These are phyloP conservation scores for Suhomyces sp. DNA, from an alignment of 805 yeast species.

Conservation along the genomic window DNA sequence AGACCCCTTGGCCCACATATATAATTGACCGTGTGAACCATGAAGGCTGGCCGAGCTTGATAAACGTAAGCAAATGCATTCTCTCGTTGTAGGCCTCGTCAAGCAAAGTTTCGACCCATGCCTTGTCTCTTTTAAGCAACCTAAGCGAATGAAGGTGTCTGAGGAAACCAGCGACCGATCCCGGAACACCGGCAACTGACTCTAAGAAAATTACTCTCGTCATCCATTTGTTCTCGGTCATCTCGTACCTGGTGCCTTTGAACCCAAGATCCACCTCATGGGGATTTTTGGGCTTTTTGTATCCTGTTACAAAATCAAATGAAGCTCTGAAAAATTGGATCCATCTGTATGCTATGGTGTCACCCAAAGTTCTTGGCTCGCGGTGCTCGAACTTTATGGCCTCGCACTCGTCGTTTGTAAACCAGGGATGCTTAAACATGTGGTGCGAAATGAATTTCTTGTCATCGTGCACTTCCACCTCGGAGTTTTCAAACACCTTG, in stretches of 20 bases:
- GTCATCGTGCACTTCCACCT: conserved; percentile 28
- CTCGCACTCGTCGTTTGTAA: conserved; percentile 30
- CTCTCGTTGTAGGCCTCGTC: conserved; percentile 80
- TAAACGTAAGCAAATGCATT: conserved; percentile 70
- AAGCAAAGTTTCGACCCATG: conserved; percentile 69
- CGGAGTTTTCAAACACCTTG: conserved; percentile 19
- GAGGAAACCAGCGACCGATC: conserved; percentile 70
- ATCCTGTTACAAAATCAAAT: conserved; percentile 67
- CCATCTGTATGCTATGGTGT: conserved; percentile 49
- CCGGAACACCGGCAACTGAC: conserved; percentile 78
- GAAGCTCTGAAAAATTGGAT: conserved; percentile 43
- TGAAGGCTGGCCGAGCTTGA: conserved; percentile 62
- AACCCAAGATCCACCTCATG: conserved; percentile 24
- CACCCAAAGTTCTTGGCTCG: conserved; percentile 45
- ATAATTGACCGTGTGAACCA: conserved; percentile 53
- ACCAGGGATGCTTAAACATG: conserved; percentile 35
- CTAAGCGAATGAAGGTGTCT: conserved; percentile 66
- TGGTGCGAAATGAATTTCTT: conserved; percentile 38
- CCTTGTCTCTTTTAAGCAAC: conserved; percentile 61
- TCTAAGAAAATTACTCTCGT: conserved; percentile 62
- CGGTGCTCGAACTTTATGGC: conserved; percentile 51
- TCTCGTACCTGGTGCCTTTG: conserved; percentile 42
- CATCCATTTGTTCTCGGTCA: conserved; percentile 66
- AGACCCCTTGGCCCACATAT: conserved; percentile 66
- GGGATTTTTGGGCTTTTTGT: conserved; percentile 50